These are phyloP conservation scores for Pyrenochaeta sp. DNA, from an alignment of 2,329 filamentous ascomycete species.

Conservation along the genomic window DNA sequence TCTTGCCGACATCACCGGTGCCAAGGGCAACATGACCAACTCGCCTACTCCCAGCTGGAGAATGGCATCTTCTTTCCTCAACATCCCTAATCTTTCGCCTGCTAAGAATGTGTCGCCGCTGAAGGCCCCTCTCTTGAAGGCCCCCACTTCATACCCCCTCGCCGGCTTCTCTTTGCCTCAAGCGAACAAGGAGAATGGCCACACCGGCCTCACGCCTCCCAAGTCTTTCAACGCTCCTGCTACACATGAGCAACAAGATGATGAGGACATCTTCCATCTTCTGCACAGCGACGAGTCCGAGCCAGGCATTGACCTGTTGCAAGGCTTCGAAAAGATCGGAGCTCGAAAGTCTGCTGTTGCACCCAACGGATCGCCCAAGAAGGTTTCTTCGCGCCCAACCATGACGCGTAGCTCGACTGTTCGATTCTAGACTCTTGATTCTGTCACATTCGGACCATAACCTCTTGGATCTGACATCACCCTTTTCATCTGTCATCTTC, in stretches of 20 bases:
- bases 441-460: neutral
- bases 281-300: slow-evolving; percentile 66
- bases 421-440: slow-evolving; percentile 34
- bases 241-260: slow-evolving; percentile 46
- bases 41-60: slow-evolving; percentile 47
- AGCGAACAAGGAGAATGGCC: slow-evolving; percentile 30
- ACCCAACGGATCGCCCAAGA: slow-evolving; percentile 45
- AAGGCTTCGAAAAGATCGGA: slow-evolving; percentile 79
- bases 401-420: slow-evolving; percentile 43
- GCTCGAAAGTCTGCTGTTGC: slow-evolving; percentile 40
- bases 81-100: slow-evolving; percentile 46
- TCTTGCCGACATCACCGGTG: slow-evolving; percentile 67
- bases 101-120: slow-evolving; percentile 38
- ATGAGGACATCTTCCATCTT: slow-evolving; percentile 64
- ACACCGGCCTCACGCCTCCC: slow-evolving; percentile 31
- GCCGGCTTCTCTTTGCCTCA: slow-evolving; percentile 26
- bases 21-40: slow-evolving; percentile 55
- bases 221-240: slow-evolving; percentile 39
- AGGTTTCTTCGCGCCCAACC: slow-evolving; percentile 35
- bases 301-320: slow-evolving; percentile 73
- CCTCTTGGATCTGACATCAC: slow-evolving; percentile 9
- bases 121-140: slow-evolving; percentile 38
- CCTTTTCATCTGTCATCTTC: slow-evolving; percentile 4
- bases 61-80: slow-evolving; percentile 44
- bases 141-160: slow-evolving; percentile 33